phyloP scores from a whole-genome alignment of 2,329 filamentous ascomycete species.

The Alternaria angustiovoidea region DNA sequence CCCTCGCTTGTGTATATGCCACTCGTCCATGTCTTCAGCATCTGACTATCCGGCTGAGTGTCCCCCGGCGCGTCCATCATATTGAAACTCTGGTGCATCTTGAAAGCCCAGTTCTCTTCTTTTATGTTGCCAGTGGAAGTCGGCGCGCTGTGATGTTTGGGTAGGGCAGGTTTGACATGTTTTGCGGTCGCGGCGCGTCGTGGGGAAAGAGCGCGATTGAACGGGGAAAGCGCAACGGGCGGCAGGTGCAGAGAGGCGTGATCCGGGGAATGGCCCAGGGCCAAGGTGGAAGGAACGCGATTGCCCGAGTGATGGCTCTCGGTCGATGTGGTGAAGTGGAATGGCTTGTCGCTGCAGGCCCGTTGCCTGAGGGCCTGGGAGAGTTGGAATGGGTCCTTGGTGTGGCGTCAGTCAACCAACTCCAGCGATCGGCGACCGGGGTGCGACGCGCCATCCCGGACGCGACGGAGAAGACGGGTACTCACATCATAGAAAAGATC shows the following conservation, averaged over 20 bases:
- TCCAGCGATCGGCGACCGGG: constrained; percentile 41
- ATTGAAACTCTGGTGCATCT: constrained; percentile 50
- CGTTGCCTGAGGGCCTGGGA: constrained; percentile 48
- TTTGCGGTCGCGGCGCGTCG: constrained; percentile 41
- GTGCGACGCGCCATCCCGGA: constrained; percentile 26
- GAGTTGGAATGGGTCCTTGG: constrained; percentile 48
- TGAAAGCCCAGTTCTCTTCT: constrained; percentile 27
- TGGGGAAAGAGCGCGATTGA: constrained; percentile 23
- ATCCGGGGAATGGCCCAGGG: constrained; percentile 9
- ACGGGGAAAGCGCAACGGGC: constrained; percentile 20
- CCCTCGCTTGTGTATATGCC: constrained; percentile 26
- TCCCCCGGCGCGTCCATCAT: constrained; percentile 53
- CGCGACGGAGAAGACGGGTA: constrained; percentile 25
- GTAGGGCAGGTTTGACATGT: constrained; percentile 43
- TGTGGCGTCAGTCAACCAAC: constrained; percentile 24
- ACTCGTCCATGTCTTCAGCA: constrained; percentile 53
- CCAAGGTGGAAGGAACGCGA: constrained; percentile 19
- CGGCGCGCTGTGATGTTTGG: constrained; percentile 45
- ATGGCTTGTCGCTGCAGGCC: constrained; percentile 31
- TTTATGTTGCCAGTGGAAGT: constrained; percentile 30
- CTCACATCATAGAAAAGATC: constrained; percentile 48
- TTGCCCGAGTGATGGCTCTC: constrained; percentile 22
- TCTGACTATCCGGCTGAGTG: constrained; percentile 58
- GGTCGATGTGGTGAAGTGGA: constrained; percentile 39
- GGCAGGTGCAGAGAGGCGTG: constrained; percentile 21